Evolutionary conservation across 495 filamentous ascomycete genomes (phyloP).

Genomic region (Neohortaea acidophila): DNA sequence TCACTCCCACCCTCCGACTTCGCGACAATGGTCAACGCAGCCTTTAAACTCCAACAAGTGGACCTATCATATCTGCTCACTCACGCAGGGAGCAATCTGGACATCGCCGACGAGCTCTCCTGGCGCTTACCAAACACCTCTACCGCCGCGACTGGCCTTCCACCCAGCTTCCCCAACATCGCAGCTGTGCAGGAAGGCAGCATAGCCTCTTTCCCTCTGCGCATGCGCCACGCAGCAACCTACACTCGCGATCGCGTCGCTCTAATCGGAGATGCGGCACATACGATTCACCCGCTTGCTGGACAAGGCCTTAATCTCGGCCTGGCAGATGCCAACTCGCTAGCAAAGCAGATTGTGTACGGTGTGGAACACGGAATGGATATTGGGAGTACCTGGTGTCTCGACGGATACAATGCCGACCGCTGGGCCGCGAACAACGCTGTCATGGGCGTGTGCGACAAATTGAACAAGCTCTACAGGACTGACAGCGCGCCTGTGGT

Average conservation of each 20-base stretch:
- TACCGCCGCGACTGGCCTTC: conserved; percentile 11
- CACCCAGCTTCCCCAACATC: conserved; percentile 24
- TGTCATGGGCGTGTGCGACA: conserved; percentile 77
- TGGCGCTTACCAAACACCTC: conserved; percentile 50
- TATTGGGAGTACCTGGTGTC: conserved; percentile 45
- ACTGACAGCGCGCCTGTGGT: conserved; percentile 61
- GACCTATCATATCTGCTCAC: conserved; percentile 43
- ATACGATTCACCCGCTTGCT: conserved; percentile 85
- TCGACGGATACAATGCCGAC: conserved; percentile 66
- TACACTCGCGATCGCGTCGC: conserved; percentile 82
- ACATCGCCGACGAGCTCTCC: conserved; percentile 46
- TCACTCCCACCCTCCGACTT: conserved; percentile 55
- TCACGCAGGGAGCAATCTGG: conserved; percentile 34
- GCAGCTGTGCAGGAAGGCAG: conserved; percentile 58
- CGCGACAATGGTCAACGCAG: conserved; percentile 78
- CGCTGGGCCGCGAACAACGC: conserved; percentile 72
- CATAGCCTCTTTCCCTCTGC: conserved; percentile 81
- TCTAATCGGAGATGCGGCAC: conserved; percentile 79
- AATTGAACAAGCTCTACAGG: conserved; percentile 84
- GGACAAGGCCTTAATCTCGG: conserved; percentile 94
- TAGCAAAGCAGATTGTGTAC: conserved; percentile 56
- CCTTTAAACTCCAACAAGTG: conserved; percentile 63
- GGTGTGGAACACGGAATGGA: conserved; percentile 75
- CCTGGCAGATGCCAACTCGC: conserved; percentile 65
- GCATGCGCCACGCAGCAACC: conserved; percentile 76